phyloP scores from a whole-genome alignment of 2,329 filamentous ascomycete species.

The Basipetospora chlamydospora region DNA sequence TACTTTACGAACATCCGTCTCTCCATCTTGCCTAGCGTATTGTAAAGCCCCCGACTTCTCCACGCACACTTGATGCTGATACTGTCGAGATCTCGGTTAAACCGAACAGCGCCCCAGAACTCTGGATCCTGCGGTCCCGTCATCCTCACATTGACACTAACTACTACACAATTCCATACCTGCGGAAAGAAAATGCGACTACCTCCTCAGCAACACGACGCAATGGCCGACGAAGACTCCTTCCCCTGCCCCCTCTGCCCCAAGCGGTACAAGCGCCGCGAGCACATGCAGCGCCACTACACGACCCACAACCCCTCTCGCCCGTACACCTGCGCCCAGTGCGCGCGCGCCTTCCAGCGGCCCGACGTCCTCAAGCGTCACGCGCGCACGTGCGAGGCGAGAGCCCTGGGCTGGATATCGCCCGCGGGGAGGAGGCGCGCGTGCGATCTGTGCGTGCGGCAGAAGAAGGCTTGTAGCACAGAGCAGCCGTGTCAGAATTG shows the following conservation, averaged over 20 bases:
- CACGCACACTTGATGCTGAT: no score
- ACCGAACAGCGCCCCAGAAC: no score
- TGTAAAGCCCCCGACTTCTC: no score
- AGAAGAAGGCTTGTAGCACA: slow-evolving; percentile 70
- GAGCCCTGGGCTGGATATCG: slow-evolving; percentile 4
- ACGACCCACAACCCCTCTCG: slow-evolving; percentile 17
- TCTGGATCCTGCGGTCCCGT: no score
- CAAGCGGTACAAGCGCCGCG: slow-evolving; percentile 21
- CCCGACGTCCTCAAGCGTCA: slow-evolving; percentile 23
- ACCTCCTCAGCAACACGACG: neutral
- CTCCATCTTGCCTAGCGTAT: no score
- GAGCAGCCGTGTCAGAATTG: slow-evolving; percentile 57
- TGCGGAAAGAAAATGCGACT: no score
- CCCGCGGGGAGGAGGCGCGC: slow-evolving; percentile 14
- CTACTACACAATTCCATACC: no score
- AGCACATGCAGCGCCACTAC: slow-evolving; percentile 21
- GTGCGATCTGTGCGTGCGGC: slow-evolving; percentile 42
- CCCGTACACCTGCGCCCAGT: slow-evolving; percentile 17
- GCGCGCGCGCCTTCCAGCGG: slow-evolving; percentile 19
- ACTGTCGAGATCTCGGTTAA: no score
- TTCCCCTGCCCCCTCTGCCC: slow-evolving; percentile 17
- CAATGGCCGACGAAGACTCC: slow-evolving; percentile 5
- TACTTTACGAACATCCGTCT: no score
- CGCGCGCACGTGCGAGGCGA: slow-evolving; percentile 16
- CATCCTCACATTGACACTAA: no score